phyloP scores from a whole-genome alignment of 2,329 filamentous ascomycete species.

The Claviceps spartinae region DNA sequence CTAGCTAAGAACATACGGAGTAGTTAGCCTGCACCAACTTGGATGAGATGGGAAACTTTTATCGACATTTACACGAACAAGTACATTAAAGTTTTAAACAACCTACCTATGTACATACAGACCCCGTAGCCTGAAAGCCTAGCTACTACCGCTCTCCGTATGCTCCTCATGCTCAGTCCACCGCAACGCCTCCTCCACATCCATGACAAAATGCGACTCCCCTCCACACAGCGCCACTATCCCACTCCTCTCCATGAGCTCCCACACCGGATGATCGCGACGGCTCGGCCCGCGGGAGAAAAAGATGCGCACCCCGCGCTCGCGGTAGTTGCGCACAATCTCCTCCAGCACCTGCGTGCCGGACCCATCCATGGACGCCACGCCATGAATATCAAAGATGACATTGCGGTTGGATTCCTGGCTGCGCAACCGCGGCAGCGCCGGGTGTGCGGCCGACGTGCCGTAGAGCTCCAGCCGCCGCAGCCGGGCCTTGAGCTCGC shows the following conservation, averaged over 20 bases:
- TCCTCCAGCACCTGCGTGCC: slow-evolving; percentile 84
- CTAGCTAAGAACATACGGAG: no score
- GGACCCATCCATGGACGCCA: slow-evolving; percentile 85
- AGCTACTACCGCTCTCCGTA: slow-evolving; percentile 8
- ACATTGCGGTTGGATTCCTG: slow-evolving; percentile 81
- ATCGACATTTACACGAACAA: no score
- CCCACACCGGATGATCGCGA: slow-evolving; percentile 46
- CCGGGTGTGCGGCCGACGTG: slow-evolving; percentile 72
- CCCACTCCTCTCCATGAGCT: slow-evolving; percentile 61
- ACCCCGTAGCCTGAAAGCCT: no score
- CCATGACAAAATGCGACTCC: slow-evolving; percentile 60
- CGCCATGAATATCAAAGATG: slow-evolving; percentile 96
- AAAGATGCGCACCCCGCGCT: slow-evolving; percentile 62
- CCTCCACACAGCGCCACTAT: slow-evolving; percentile 79
- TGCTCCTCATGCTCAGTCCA: slow-evolving; percentile 61
- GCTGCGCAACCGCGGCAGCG: slow-evolving; percentile 63
- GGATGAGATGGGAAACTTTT: no score
- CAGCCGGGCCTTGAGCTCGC: slow-evolving; percentile 73
- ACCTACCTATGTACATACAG: no score
- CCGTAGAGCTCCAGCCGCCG: slow-evolving; percentile 80
- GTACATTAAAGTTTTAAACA: no score
- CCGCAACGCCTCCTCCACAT: slow-evolving; percentile 72
- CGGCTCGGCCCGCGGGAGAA: slow-evolving; percentile 46
- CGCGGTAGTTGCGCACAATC: slow-evolving; percentile 71
- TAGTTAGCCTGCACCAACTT: no score